Conservation (phyloP, 768 basidiomycete genomes). For the Hypsizygus marmoreus region DNA sequence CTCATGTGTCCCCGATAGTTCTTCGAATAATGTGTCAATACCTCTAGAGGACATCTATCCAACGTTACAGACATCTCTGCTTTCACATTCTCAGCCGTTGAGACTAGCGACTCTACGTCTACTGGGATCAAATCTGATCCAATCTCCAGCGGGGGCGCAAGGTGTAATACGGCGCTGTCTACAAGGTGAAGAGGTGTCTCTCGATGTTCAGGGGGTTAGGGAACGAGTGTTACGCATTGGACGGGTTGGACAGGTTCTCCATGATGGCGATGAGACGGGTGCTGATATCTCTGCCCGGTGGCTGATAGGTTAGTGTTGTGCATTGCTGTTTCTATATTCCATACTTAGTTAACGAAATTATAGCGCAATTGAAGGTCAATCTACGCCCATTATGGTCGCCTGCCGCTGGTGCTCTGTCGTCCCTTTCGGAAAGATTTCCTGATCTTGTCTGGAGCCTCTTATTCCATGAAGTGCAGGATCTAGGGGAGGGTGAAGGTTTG, state of each 20-base stretch:
- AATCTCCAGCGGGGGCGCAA: slow-evolving; percentile 40
- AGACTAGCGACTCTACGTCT: slow-evolving; percentile 68
- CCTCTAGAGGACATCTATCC: slow-evolving; percentile 54
- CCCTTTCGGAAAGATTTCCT: slow-evolving; percentile 54
- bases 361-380: slow-evolving; percentile 92
- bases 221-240: slow-evolving; percentile 83
- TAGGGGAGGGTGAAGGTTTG: slow-evolving; percentile 17
- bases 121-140: slow-evolving; percentile 54
- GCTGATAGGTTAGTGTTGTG: slow-evolving; percentile 59
- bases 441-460: slow-evolving; percentile 73
- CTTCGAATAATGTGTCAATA: slow-evolving; percentile 24
- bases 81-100: slow-evolving; percentile 71
- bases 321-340: background rate
- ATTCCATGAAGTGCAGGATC: slow-evolving; percentile 39
- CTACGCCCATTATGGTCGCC: slow-evolving; percentile 89
- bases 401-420: slow-evolving; percentile 66
- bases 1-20: slow-evolving; percentile 18
- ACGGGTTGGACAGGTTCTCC: slow-evolving; percentile 64
- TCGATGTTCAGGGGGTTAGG: slow-evolving; percentile 79
- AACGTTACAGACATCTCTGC: slow-evolving; percentile 51
- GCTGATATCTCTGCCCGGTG: slow-evolving; percentile 71
- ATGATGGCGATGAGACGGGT: slow-evolving; percentile 53
- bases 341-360: background rate
- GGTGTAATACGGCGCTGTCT: slow-evolving; percentile 69
- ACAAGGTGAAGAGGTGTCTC: slow-evolving; percentile 76